Evolutionary conservation across 768 basidiomycete species (phyloP).

Genomic region (Podaxis mareebaensis): DNA sequence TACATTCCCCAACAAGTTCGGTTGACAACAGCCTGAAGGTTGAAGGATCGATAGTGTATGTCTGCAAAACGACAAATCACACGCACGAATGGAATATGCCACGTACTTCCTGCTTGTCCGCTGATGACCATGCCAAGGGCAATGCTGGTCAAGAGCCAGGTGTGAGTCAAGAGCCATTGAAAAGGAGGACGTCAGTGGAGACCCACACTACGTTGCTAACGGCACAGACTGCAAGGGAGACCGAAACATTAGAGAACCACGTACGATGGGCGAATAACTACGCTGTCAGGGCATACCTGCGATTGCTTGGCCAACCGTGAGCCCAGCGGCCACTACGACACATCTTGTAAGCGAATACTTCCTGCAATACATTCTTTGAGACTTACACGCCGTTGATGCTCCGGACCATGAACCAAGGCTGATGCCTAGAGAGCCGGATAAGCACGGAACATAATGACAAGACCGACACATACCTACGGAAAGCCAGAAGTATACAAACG

Average conservation of each 20-base stretch:
- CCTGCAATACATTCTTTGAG: not conserved
- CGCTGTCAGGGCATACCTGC: not conserved
- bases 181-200: not conserved
- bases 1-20: constrained; percentile 11
- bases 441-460: not conserved
- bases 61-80: too few relatives aligned
- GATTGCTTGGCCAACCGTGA: constrained; percentile 9
- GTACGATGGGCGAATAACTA: not conserved
- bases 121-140: constrained; percentile 8
- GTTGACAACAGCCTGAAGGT: constrained; percentile 5
- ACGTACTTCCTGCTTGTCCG: constrained; percentile 4
- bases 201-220: constrained; percentile 8
- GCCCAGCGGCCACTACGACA: constrained; percentile 3
- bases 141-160: not conserved
- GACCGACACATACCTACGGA: not conserved
- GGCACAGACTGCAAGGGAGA: not conserved
- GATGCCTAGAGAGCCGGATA: not conserved
- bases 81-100: constrained; percentile 13
- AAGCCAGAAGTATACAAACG: constrained; percentile 11
- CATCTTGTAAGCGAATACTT: not conserved
- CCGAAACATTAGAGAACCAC: not conserved
- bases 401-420: constrained; percentile 8
- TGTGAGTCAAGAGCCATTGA: not conserved
- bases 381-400: constrained; percentile 5
- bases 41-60: not conserved